Base-by-base conservation (phyloP, 257 asterid genomes). In the Echium plantagineum region DNA sequence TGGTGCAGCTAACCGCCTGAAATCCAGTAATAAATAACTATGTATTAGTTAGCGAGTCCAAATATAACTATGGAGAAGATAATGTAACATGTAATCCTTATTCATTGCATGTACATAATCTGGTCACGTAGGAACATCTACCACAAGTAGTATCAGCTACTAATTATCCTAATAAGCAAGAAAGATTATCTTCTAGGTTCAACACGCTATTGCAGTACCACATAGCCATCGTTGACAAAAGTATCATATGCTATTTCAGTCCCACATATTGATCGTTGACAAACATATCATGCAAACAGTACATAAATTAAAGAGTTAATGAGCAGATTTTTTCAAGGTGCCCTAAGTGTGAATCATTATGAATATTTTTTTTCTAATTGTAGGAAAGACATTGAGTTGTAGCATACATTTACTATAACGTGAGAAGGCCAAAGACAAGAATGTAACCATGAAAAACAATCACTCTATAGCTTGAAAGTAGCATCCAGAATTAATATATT, bases 1-100 rank as follows among this genome's bases (percentile, higher is more conserved):
- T 24, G 59, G 72, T 3, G 74, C 62, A 66, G 71, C 62, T 46
- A 69, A 70, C 51, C 64, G 67, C 71, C 75, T 71, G 75, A 17
- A 65, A 67, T 28, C 22, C 57, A 65, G 54, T 5, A 57, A 58
- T 24, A 52, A 55, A 21, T 32, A n/a, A n/a, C n/a, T n/a, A n/a
- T n/a, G n/a, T n/a, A 12, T 52, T 28, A 63, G 73, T 30, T 22
- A 57, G 49, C 13, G 49, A 17, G 46, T 35, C 46, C 12, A 8
- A 35, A 35, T 7, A 35, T 35, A 35, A 42, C 49, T 12, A 12
- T 42, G 49, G 49, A 42, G 49, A 42, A 42, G 16, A 42, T 42
- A 12, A 42, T 42, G 49, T 12, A 42, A 15, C 49, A 42, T 42
- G 49, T 42, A 42, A 1, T 42, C 49, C 13, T 0, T 17, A 42